Base-by-base conservation (phyloP, 352 stramenopile genomes). In the Globisporangium emineosum region DNA sequence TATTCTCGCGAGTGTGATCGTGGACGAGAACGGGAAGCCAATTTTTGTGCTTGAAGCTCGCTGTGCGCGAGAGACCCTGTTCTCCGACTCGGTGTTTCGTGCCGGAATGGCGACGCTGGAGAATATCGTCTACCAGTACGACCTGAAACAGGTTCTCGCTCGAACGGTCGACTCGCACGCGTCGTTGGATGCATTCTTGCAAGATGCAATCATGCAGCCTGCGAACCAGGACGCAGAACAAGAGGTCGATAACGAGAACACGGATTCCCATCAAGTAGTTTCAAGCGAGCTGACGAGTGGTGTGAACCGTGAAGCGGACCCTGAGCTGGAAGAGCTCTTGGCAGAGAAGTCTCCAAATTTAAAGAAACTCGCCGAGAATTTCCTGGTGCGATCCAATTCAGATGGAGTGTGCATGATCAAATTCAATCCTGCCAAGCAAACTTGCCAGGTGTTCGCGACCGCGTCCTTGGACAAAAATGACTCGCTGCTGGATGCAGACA, bases 121-220 rank as follows among this genome's bases (percentile, higher is more conserved):
- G 55, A 91, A 91, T 47, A 71, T 82, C 12, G 80, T 88, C 27
- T 85, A 85, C 45, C 71, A 86, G 19, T 89, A 86, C 58, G 78
- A 91, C 45, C 58, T 91, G 21, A 80, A 67, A 27, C 71, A 82
- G 33, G 58, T 71, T 19, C 70, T 83, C 27, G 50, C 56, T 13
- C 73, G 72, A 37, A 70, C 73, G 2, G 65, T 70, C 13, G 62
- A 68, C 17, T 64, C 66, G 10, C 78, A 73, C 25, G 51, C 69
- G 2, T 64, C 76, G 2, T 68, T 88, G 13, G 68, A 86, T 57
- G 63, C 80, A 43, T 71, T 81, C 12, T 54, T 89, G 2, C 58
- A 71, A 30, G 55, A 77, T 12, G 69, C 72, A 0, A 66, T 86
- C 8, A 50, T 49, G 43, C 37, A 53, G 0, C 51, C 60, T 8